Conservation (phyloP, 2,329 filamentous ascomycete species). For the Sporothrix pallida region DNA sequence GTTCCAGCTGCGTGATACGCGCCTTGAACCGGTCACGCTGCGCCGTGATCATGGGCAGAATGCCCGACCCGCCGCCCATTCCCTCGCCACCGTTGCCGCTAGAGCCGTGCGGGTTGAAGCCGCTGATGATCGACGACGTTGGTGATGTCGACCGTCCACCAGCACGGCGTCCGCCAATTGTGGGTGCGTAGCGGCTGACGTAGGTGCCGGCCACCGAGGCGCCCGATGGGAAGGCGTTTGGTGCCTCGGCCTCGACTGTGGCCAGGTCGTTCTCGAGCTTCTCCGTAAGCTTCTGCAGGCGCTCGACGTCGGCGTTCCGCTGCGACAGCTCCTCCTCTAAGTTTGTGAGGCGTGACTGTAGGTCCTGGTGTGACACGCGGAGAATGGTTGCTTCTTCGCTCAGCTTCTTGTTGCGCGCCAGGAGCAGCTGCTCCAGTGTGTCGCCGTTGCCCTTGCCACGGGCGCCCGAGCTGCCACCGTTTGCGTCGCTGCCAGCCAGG, state of each 20-base stretch:
- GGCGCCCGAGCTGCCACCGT: conserved; percentile 36
- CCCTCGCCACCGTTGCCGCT: conserved; percentile 58
- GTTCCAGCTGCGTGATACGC: conserved; percentile 87
- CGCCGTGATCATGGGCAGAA: conserved; percentile 96
- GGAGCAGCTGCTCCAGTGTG: conserved; percentile 85
- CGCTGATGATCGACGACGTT: conserved; percentile 97
- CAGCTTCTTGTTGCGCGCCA: conserved; percentile 95
- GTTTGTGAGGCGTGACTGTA: conserved; percentile 78
- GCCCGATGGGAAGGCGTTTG: conserved; percentile 83
- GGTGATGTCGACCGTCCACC: conserved; percentile 71
- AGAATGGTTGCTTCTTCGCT: conserved; percentile 91
- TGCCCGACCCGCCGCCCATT: conserved; percentile 78
- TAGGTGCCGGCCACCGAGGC: conserved; percentile 95
- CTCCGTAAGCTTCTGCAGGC: conserved; percentile 79
- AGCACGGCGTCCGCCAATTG: conserved; percentile 49
- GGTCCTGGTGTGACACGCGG: conserved; percentile 90
- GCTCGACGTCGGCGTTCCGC: conserved; percentile 85
- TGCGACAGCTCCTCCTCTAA: conserved; percentile 83
- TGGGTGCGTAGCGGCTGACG: conserved; percentile 75
- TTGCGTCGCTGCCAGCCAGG: conserved; percentile 50
- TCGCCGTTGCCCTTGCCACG: conserved; percentile 70
- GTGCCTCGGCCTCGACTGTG: conserved; percentile 81
- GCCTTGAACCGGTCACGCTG: conserved; percentile 98
- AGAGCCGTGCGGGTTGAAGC: conserved; percentile 72
- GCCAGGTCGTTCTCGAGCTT: conserved; percentile 92